Evolutionary conservation across 805 yeast genomes (phyloP).

Genomic region (Pichia insulana): DNA sequence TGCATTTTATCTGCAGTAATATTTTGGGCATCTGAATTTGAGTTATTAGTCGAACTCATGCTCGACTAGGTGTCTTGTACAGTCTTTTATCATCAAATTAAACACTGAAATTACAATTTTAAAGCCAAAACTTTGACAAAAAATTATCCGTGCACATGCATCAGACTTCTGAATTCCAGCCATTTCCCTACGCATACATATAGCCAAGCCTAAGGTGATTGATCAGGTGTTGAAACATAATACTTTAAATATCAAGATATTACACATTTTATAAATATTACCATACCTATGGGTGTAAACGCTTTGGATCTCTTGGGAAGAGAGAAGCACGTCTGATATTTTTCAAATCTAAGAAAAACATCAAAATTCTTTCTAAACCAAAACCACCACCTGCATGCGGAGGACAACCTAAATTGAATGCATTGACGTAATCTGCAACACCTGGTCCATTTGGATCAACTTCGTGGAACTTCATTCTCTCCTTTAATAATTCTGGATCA

Average conservation of each 20-base stretch:
- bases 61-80: no score
- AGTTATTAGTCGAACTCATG: not conserved
- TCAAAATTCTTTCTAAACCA: conserved; percentile 96
- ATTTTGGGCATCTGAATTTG: not conserved
- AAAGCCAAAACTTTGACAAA: no score
- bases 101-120: no score
- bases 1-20: not conserved
- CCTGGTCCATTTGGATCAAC: conserved; percentile 78
- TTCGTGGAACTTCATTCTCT: conserved; percentile 78
- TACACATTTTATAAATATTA: no score
- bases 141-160: no score
- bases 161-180: no score
- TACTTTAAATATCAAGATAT: no score
- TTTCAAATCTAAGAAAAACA: conserved; percentile 95
- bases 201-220: no score
- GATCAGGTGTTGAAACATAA: no score
- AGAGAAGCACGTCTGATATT: conserved; percentile 97
- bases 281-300: conserved; percentile 68
- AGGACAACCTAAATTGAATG: conserved; percentile 90
- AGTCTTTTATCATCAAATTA: no score
- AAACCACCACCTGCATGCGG: conserved; percentile 99
- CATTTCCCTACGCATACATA: no score
- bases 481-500: conserved; percentile 72
- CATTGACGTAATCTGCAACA: conserved; percentile 81
- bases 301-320: conserved; percentile 97